Percentiles rank a stretch among this genome's conserved stretches.
Evolutionary conservation across 106 monocot species (phyloP).

Genomic region (Dendrobium huoshanense): DNA sequence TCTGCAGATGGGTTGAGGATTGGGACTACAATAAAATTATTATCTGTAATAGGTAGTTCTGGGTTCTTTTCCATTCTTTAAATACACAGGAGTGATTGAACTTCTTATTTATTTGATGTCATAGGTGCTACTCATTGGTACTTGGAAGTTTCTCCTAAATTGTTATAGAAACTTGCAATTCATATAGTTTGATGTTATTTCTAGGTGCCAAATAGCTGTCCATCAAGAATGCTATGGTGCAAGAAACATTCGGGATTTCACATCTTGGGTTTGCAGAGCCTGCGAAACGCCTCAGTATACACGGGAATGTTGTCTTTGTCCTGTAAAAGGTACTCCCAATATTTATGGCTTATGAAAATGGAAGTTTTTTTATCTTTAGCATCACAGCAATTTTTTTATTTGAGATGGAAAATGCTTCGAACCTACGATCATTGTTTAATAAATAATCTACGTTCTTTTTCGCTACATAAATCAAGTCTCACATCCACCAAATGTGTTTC

Average conservation of each 20-base stretch:
- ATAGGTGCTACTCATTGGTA: neutral
- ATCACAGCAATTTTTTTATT: neutral
- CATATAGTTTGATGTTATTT: constrained; percentile 8
- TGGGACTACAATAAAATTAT: constrained; percentile 99
- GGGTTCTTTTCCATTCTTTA: neutral
- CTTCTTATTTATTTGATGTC: neutral
- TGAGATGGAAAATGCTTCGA: neutral
- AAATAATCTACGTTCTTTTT: neutral
- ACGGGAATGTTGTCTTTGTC: constrained; percentile 90
- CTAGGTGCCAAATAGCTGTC: constrained; percentile 97
- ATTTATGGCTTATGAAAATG: neutral
- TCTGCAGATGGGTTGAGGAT: constrained; percentile 98
- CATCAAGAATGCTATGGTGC: constrained; percentile 99
- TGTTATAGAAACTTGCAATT: neutral
- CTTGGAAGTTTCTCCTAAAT: neutral
- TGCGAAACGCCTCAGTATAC: constrained; percentile 69
- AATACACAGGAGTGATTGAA: neutral
- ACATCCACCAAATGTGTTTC: neutral
- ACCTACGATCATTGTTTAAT: neutral
- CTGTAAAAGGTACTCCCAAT: constrained; percentile 73
- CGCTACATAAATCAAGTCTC: neutral
- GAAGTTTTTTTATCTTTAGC: neutral
- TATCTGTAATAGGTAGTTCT: constrained; percentile 82
- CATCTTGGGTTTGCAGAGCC: constrained; percentile 96
- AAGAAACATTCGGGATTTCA: constrained; percentile 54